Percentiles rank a stretch among this genome's conserved stretches.
phyloP scores from a whole-genome alignment of 352 stramenopile genomes.

The Globisporangium lucens region DNA sequence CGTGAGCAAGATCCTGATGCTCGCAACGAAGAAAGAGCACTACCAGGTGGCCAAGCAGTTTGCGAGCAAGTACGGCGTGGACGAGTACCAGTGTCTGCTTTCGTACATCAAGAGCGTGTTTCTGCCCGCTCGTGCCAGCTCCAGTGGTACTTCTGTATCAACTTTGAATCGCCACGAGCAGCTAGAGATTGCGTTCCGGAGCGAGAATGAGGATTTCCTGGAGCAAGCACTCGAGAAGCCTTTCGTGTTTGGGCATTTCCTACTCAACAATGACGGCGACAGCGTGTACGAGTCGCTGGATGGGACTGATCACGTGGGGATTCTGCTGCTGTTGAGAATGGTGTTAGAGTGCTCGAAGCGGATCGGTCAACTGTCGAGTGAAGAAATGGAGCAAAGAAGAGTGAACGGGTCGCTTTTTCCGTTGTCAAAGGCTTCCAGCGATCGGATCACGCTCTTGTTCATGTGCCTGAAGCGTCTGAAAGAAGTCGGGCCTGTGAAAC shows the following conservation, averaged over 20 bases:
- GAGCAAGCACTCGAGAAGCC: constrained; percentile 63
- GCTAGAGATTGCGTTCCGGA: constrained; percentile 61
- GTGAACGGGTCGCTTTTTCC: constrained; percentile 33
- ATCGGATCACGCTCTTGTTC: constrained; percentile 67
- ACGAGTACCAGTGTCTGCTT: constrained; percentile 61
- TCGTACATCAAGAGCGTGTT: constrained; percentile 59
- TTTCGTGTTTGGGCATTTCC: constrained; percentile 47
- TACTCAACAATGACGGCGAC: constrained; percentile 28
- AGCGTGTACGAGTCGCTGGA: constrained; percentile 57
- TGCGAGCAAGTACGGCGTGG: constrained; percentile 62
- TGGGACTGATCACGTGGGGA: constrained; percentile 65
- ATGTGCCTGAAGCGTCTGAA: constrained; percentile 80
- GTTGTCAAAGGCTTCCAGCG: constrained; percentile 42
- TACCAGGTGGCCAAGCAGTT: constrained; percentile 49
- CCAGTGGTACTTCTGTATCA: background rate
- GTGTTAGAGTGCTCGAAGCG: constrained; percentile 77
- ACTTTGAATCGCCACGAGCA: constrained; percentile 45
- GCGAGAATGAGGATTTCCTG: constrained; percentile 49
- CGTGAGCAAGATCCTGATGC: constrained; percentile 35
- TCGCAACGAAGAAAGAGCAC: constrained; percentile 52
- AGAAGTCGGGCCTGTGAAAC: constrained; percentile 28
- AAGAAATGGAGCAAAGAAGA: background rate
- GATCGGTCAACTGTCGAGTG: constrained; percentile 6
- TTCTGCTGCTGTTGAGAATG: constrained; percentile 69
- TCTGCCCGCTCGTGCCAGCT: constrained; percentile 9